These are phyloP conservation scores for Cladophialophora psammophila DNA, from an alignment of 2,329 filamentous ascomycete genomes.

Conservation along the genomic window DNA sequence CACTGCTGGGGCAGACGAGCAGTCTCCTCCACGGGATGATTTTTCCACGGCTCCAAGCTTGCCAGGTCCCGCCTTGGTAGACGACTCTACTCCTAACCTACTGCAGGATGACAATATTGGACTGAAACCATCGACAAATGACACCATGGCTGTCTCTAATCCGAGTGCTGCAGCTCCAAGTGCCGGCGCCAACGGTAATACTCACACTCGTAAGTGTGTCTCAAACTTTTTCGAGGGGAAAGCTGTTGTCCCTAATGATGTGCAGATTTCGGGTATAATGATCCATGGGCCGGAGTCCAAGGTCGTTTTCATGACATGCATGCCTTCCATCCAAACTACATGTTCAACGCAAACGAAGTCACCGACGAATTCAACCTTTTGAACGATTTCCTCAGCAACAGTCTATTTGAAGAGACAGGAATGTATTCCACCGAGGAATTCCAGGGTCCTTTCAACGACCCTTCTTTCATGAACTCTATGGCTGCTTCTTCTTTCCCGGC, in stretches of 20 bases:
- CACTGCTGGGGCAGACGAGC: slow-evolving; percentile 67
- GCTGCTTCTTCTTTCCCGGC: slow-evolving; percentile 42
- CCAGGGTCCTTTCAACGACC: slow-evolving; percentile 67
- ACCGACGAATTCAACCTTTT: slow-evolving; percentile 96
- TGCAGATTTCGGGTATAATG: slow-evolving; percentile 80
- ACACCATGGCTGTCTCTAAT: slow-evolving; percentile 36
- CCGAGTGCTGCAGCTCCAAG: slow-evolving; percentile 70
- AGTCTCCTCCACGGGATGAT: slow-evolving; percentile 53
- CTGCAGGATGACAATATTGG: slow-evolving; percentile 51
- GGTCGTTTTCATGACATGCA: slow-evolving; percentile 94
- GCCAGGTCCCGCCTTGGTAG: slow-evolving; percentile 65
- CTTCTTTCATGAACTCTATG: slow-evolving; percentile 59
- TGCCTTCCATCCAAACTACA: slow-evolving; percentile 89
- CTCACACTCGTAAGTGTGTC: slow-evolving; percentile 75
- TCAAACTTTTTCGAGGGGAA: slow-evolving; percentile 13
- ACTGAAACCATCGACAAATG: slow-evolving; percentile 57
- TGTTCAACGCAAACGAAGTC: slow-evolving; percentile 93
- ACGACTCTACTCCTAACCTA: slow-evolving; percentile 57
- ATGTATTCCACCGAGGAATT: slow-evolving; percentile 72
- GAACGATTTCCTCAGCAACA: slow-evolving; percentile 94
- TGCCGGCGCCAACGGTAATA: slow-evolving; percentile 69
- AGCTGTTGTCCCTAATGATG: slow-evolving; percentile 42
- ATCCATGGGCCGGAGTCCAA: slow-evolving; percentile 75
- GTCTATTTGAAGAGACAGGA: slow-evolving; percentile 79
- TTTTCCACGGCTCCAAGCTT: slow-evolving; percentile 53